Percentiles rank a stretch among this genome's conserved stretches.
Evolutionary conservation across 768 basidiomycete genomes (phyloP).

Genomic region (Mycena crocata): DNA sequence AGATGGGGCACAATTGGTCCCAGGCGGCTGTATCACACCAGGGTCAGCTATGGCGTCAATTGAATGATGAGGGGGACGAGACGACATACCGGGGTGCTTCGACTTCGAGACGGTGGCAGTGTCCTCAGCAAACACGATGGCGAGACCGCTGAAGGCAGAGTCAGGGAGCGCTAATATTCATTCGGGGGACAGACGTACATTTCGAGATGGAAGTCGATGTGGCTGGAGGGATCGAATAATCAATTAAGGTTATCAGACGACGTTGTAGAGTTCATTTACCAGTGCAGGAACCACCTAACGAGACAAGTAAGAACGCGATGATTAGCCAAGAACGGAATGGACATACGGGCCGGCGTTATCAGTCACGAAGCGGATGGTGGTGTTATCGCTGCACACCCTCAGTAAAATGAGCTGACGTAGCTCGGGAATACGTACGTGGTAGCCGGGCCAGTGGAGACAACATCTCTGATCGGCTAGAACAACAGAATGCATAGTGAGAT

Average conservation of each 20-base stretch:
- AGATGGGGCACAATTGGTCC: conserved; percentile 40
- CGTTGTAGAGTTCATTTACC: conserved; percentile 27
- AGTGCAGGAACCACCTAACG: conserved; percentile 17
- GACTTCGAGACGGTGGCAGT: neutral
- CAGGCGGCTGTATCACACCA: conserved; percentile 26
- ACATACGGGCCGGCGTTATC: conserved; percentile 48
- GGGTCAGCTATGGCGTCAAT: neutral
- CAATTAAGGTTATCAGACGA: conserved; percentile 11
- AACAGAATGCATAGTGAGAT: neutral
- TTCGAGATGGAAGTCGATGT: conserved; percentile 47
- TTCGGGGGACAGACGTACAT: conserved; percentile 11
- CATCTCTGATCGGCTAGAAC: conserved; percentile 23
- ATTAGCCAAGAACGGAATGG: conserved; percentile 48
- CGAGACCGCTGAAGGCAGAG: conserved; percentile 29
- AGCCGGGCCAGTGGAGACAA: conserved; percentile 14
- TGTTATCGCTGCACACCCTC: conserved; percentile 19
- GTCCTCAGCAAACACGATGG: conserved; percentile 36
- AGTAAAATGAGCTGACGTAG: neutral
- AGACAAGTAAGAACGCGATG: neutral
- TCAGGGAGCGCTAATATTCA: neutral
- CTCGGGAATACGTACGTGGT: conserved; percentile 7
- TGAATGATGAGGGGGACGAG: neutral
- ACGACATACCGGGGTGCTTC: conserved; percentile 25
- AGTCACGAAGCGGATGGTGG: conserved; percentile 60
- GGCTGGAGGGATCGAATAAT: conserved; percentile 12